Conservation (phyloP, 1,139 yeast genomes). For the Sugiyamaella pinicola region DNA sequence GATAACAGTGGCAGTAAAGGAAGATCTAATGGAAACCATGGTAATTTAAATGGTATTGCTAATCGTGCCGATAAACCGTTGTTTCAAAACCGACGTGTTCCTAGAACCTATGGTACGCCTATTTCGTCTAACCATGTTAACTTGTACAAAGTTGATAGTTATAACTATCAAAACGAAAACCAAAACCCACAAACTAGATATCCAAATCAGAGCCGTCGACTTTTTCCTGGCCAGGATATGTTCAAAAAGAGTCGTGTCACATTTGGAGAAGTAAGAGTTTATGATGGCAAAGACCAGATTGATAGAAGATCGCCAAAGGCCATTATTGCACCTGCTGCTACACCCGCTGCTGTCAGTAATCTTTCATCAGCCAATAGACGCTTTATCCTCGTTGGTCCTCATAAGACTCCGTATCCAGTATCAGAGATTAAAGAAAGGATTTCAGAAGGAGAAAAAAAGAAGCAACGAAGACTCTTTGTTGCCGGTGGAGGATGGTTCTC, state of each 20-base stretch:
- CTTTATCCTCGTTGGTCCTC: slow-evolving; percentile 9
- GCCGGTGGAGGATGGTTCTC: slow-evolving; percentile 61
- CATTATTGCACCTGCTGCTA: no score
- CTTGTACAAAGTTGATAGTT: not conserved
- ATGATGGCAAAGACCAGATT: not conserved
- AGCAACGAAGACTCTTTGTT: slow-evolving; percentile 49
- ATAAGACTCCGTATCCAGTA: slow-evolving; percentile 4
- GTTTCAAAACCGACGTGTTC: not conserved
- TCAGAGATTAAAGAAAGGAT: slow-evolving; percentile 10
- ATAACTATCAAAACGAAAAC: slow-evolving; percentile 4
- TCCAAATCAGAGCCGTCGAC: not conserved
- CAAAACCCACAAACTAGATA: not conserved
- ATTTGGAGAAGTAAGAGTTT: not conserved
- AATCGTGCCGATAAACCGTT: not conserved
- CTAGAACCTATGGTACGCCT: not conserved
- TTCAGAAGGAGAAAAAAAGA: slow-evolving; percentile 37
- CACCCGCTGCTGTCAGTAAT: no score
- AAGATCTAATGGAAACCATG: not conserved
- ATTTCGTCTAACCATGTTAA: not conserved
- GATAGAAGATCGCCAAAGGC: no score
- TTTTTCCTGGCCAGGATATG: not conserved
- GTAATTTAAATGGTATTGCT: not conserved
- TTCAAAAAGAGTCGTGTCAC: not conserved
- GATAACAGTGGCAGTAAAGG: not conserved
- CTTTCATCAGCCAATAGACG: not conserved